phyloP scores from a whole-genome alignment of 805 yeast species.

The Wickerhamomyces strasburgensis region DNA sequence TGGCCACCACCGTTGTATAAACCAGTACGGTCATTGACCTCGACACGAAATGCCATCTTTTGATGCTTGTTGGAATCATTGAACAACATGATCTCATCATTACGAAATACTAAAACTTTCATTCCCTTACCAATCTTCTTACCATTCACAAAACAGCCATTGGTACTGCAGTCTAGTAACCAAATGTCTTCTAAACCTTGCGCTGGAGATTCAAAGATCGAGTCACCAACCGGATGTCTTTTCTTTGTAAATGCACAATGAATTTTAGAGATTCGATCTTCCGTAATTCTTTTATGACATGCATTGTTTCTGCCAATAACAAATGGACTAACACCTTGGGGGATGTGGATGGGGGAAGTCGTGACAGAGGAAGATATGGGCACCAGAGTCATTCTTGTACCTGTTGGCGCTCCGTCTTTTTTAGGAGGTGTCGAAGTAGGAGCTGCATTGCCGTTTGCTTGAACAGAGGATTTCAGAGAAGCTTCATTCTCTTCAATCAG shows the following conservation, averaged over 20 bases:
- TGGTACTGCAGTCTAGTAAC: slow-evolving; percentile 76
- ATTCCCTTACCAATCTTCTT: slow-evolving; percentile 53
- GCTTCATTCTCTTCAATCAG: slow-evolving; percentile 9
- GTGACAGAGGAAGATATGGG: slow-evolving; percentile 46
- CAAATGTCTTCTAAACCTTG: slow-evolving; percentile 71
- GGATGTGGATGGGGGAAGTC: slow-evolving; percentile 47
- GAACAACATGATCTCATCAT: slow-evolving; percentile 64
- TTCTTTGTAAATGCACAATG: slow-evolving; percentile 70
- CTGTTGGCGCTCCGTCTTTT: slow-evolving; percentile 39
- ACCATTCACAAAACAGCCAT: slow-evolving; percentile 70
- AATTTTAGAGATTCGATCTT: slow-evolving; percentile 74
- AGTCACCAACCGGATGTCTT: slow-evolving; percentile 54
- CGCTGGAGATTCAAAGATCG: slow-evolving; percentile 66
- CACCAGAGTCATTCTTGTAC: slow-evolving; percentile 57
- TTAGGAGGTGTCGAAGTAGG: slow-evolving; percentile 17
- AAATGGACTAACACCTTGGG: slow-evolving; percentile 62
- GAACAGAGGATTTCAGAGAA: background rate
- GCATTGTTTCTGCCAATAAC: slow-evolving; percentile 69
- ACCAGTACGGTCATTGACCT: slow-evolving; percentile 58
- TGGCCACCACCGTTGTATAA: slow-evolving; percentile 46
- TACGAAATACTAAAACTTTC: slow-evolving; percentile 55
- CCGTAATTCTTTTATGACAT: slow-evolving; percentile 58
- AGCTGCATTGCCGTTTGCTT: background rate
- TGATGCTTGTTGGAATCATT: slow-evolving; percentile 52
- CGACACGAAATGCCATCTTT: slow-evolving; percentile 48